phyloP scores from a whole-genome alignment of 1,284 basidiomycete genomes.

The Apiotrichum laibachii region DNA sequence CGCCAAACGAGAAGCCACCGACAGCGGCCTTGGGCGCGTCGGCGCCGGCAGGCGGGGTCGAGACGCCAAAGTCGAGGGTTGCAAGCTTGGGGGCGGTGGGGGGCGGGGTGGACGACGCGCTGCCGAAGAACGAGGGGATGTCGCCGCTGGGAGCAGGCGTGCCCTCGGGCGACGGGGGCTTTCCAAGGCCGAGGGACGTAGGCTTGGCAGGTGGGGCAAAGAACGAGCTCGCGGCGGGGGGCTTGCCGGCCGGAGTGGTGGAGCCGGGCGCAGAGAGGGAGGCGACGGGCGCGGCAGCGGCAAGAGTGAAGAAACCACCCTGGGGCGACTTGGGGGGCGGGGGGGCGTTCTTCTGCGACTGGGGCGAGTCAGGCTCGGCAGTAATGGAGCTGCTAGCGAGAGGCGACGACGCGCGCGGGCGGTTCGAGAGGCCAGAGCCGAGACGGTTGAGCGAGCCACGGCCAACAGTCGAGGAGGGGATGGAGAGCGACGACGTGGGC shows the following conservation, averaged over 20 bases:
- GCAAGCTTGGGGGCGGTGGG: conserved; percentile 17
- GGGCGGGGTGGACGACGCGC: conserved; percentile 8
- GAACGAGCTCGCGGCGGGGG: conserved; percentile 26
- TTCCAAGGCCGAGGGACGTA: conserved; percentile 30
- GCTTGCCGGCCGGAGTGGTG: conserved; percentile 27
- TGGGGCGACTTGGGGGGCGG: conserved; percentile 14
- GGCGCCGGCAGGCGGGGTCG: conserved; percentile 9
- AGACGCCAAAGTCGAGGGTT: conserved; percentile 35
- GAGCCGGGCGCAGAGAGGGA: conserved; percentile 29
- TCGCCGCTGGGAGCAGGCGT: conserved; percentile 11
- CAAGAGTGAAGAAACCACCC: conserved; percentile 26
- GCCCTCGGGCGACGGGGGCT: conserved; percentile 17
- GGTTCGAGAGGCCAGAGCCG: conserved; percentile 24
- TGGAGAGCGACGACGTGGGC: conserved; percentile 14
- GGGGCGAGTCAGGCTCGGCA: conserved; percentile 43
- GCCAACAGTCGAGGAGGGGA: conserved; percentile 23
- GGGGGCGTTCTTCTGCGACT: conserved; percentile 12
- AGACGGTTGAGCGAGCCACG: conserved; percentile 25
- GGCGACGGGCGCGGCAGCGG: conserved; percentile 10
- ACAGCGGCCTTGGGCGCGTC: conserved; percentile 19
- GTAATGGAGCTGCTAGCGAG: conserved; percentile 38
- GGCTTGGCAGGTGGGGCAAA: conserved; percentile 22
- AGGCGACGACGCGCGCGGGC: conserved; percentile 46
- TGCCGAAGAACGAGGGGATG: conserved; percentile 22
- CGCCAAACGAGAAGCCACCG: conserved; percentile 10